These are phyloP conservation scores for Cytospora piceae DNA, from an alignment of 2,329 filamentous ascomycete genomes.

Conservation along the genomic window DNA sequence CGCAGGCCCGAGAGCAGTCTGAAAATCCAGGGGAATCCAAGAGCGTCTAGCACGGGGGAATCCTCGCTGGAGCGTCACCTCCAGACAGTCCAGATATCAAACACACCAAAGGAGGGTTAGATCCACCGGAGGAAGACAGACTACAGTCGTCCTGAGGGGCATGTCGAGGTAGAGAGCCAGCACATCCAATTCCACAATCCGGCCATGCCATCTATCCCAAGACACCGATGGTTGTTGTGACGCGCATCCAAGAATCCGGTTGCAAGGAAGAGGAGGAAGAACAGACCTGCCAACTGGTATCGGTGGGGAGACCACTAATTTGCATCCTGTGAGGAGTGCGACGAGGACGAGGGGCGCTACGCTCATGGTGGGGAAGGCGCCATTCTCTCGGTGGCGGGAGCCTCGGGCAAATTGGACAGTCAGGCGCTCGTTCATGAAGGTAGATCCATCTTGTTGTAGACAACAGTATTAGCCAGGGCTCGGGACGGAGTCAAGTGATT, in stretches of 20 bases:
- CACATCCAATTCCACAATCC: slow-evolving; percentile 28
- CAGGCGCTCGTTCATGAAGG: slow-evolving; percentile 96
- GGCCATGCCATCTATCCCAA: slow-evolving; percentile 31
- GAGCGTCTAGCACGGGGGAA: slow-evolving; percentile 24
- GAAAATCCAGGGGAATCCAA: slow-evolving; percentile 29
- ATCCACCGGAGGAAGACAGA: slow-evolving; percentile 30
- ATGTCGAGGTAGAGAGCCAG: slow-evolving; percentile 24
- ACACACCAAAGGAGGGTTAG: slow-evolving; percentile 17
- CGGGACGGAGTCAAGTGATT: slow-evolving; percentile 37
- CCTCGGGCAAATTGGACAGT: slow-evolving; percentile 98
- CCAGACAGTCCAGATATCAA: slow-evolving; percentile 28
- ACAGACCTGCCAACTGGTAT: slow-evolving; percentile 99
- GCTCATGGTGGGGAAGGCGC: slow-evolving; percentile 57
- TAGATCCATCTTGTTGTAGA: slow-evolving; percentile 77
- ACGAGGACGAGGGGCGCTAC: slow-evolving; percentile 73
- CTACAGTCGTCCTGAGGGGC: slow-evolving; percentile 30
- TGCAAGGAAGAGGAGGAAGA: slow-evolving; percentile 62
- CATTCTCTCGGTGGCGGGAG: slow-evolving; percentile 59
- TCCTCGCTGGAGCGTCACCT: slow-evolving; percentile 19
- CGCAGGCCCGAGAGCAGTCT: slow-evolving; percentile 25
- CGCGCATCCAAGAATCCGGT: slow-evolving; percentile 47
- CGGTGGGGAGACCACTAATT: slow-evolving; percentile 92
- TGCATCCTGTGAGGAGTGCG: slow-evolving; percentile 97
- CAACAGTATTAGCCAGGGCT: slow-evolving; percentile 42
- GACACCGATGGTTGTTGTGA: slow-evolving; percentile 25